A percentile compares a stretch with the other conserved stretches of the same genome.
Conservation (phyloP, 2,329 filamentous ascomycete genomes). For the Calonectria leucothoes region DNA sequence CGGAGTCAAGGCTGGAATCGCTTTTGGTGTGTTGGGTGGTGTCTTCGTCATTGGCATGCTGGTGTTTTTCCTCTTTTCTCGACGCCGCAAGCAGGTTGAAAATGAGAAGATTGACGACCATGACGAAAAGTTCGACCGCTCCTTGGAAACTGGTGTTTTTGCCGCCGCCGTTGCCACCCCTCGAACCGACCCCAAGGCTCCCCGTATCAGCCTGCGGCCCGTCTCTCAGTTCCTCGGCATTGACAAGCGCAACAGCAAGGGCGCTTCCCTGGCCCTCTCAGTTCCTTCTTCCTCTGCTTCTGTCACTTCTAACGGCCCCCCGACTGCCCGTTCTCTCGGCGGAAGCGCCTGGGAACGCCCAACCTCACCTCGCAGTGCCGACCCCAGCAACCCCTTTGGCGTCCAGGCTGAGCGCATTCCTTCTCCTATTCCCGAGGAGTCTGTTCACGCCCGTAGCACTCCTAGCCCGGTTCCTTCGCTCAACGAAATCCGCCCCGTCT, state of each 20-base stretch:
- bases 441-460: constrained; percentile 28
- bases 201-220: constrained; percentile 86
- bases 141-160: constrained; percentile 42
- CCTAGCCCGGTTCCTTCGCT: constrained; percentile 50
- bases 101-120: constrained; percentile 64
- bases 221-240: constrained; percentile 80
- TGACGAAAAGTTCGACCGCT: constrained; percentile 72
- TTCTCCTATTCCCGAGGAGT: constrained; percentile 54
- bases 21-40: constrained; percentile 81
- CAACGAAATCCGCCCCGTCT: neutral
- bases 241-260: constrained; percentile 64
- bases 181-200: constrained; percentile 67
- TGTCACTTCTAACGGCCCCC: constrained; percentile 25
- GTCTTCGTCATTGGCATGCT: constrained; percentile 75
- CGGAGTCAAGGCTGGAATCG: constrained; percentile 81
- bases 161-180: constrained; percentile 26
- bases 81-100: constrained; percentile 73
- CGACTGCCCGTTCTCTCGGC: constrained; percentile 44
- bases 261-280: constrained; percentile 54
- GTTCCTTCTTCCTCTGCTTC: constrained; percentile 38
- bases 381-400: constrained; percentile 78
- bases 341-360: constrained; percentile 62
- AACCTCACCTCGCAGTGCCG: constrained; percentile 56
- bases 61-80: constrained; percentile 77
- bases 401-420: constrained; percentile 65